Conservation (phyloP, 495 filamentous ascomycete species). For the Hyaloscypha hepaticicola region DNA sequence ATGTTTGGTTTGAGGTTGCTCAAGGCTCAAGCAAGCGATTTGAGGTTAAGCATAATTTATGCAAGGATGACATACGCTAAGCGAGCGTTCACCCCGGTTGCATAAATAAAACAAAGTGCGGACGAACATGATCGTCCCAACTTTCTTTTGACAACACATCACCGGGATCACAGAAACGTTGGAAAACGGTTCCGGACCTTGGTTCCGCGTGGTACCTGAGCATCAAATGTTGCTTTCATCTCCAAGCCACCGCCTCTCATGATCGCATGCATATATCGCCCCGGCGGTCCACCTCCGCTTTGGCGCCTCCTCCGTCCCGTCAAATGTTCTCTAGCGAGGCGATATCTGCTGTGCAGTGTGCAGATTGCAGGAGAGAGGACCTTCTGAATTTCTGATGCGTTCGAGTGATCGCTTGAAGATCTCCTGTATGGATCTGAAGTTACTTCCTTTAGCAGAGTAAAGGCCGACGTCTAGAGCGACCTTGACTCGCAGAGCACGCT, state of each 20-base stretch:
- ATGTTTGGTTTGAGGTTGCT: not conserved
- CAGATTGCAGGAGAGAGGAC: not conserved
- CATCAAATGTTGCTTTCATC: not conserved
- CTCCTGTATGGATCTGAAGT: not conserved
- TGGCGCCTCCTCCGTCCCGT: not conserved
- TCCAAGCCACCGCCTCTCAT: not conserved
- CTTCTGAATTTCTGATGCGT: not conserved
- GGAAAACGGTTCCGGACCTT: not conserved
- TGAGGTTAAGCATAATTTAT: slow-evolving; percentile 2
- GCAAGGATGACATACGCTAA: not conserved
- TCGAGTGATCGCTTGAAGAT: not conserved
- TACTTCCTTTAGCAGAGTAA: not conserved
- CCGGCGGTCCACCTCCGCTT: not conserved
- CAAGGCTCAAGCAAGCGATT: too few relatives aligned
- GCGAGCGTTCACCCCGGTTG: not conserved
- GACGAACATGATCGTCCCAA: not conserved
- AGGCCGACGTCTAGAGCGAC: not conserved
- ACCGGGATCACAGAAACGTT: not conserved
- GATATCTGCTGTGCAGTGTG: too few relatives aligned
- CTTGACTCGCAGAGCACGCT: not conserved
- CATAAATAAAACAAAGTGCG: not conserved
- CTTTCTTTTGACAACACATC: not conserved
- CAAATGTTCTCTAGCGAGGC: too few relatives aligned
- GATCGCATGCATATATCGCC: not conserved
- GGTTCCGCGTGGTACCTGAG: not conserved